Base-by-base conservation (phyloP, 2,329 filamentous ascomycete genomes). In the Stagonosporopsis chrysanthemi region DNA sequence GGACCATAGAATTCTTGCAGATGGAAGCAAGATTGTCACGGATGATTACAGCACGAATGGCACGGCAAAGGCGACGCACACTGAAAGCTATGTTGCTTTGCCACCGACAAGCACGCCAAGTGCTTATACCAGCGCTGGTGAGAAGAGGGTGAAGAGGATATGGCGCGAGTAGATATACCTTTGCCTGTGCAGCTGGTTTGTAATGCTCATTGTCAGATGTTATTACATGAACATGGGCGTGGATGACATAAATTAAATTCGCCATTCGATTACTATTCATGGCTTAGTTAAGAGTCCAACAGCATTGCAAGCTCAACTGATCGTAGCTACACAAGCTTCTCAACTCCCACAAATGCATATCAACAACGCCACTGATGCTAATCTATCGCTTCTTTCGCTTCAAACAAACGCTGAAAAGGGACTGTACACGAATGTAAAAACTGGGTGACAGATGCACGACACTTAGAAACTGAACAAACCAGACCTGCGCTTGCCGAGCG, bases 401-500 rank as follows among this genome's bases (percentile, higher is more conserved):
- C 24, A 41, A 50, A 58, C 24, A 19, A 43, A 41, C 49, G 55
- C 55, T 52, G 48, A 58, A 12, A 26, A 48, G 24, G 12, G 22
- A 51, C 36, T 31, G 22, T 15, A 43, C n/a, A 47, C 6, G 41
- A 26, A 46, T 2, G 15, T 35, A 14, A 26, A 8, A 17, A 17
- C 23, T 24, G 15, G 2, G 5, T 24, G 23, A 44, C 28, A 29
- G 36, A 14, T 1, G 11, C 8, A 19, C 15, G 28, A n/a, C 4
- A 12, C 24, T 42, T 66, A 75, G 47, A 75, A 75, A 51, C 71
- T 75, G 52, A 75, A 75, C 38, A 75, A 46, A 6, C 72, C 72
- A 47, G 75, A 78, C 61, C 80, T 74, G 68, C 74, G 77, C 75
- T 82, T 82, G 8, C 81, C 80, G 29, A 81, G 72, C 1, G 81